phyloP scores from a whole-genome alignment of 2,329 filamentous ascomycete genomes.

The Alternaria panax region DNA sequence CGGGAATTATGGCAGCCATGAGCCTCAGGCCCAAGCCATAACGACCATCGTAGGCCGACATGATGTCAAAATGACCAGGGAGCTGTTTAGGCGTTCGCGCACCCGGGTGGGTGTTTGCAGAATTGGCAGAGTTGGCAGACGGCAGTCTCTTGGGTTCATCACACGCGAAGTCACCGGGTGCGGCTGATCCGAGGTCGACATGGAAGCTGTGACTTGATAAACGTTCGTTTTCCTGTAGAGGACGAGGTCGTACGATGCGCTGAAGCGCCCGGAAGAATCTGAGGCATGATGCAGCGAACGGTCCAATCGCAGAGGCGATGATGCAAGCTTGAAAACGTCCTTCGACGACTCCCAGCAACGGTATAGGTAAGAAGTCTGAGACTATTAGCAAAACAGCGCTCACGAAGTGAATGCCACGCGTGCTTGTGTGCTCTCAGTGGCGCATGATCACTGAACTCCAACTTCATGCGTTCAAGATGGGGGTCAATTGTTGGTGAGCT shows the following conservation, averaged over 20 bases:
- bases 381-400: background rate
- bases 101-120: conserved; percentile 8
- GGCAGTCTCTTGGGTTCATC: conserved; percentile 9
- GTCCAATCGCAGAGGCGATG: background rate
- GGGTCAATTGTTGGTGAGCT: background rate
- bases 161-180: conserved; percentile 2
- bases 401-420: background rate
- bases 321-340: background rate
- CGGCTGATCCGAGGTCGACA: conserved; percentile 6
- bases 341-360: background rate
- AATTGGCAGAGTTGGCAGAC: conserved; percentile 4
- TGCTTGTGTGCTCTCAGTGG: background rate
- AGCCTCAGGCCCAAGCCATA: conserved; percentile 14
- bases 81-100: background rate
- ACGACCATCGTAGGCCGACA: background rate
- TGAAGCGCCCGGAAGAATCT: background rate
- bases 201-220: background rate
- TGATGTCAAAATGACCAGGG: conserved; percentile 9
- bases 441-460: background rate
- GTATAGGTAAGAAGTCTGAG: background rate
- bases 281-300: background rate
- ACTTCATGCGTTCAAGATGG: background rate
- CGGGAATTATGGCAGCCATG: conserved; percentile 8
- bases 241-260: background rate
- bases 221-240: background rate